phyloP scores from a whole-genome alignment of 176 grass and related monocot species.

The Musa acuminata region DNA sequence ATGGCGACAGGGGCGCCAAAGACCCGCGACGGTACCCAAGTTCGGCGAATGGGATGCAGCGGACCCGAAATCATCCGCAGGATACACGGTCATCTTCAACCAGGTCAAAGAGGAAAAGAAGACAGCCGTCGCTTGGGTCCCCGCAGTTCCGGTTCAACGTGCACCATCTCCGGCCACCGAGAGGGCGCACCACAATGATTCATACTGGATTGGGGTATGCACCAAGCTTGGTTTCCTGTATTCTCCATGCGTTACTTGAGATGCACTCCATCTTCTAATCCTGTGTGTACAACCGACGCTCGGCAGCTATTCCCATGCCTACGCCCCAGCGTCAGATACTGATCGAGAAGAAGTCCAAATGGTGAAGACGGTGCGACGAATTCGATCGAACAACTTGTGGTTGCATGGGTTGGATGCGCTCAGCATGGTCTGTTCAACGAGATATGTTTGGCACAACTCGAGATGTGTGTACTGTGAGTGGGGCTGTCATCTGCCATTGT shows the following conservation, averaged over 20 bases:
- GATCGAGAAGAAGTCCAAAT: neutral
- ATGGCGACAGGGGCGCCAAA: neutral
- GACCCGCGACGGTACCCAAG: constrained; percentile 1
- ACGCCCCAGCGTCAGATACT: neutral
- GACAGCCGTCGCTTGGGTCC: neutral
- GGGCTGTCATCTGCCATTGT: neutral
- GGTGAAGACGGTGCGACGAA: no score
- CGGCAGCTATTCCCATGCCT: neutral
- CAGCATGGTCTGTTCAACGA: neutral
- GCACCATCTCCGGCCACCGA: neutral
- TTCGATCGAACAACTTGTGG: neutral
- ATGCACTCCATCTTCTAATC: neutral
- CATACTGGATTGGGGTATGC: neutral
- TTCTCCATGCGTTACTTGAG: neutral
- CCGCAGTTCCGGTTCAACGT: neutral
- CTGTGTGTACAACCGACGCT: no score
- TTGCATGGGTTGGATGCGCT: neutral
- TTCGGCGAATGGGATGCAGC: constrained; percentile 4
- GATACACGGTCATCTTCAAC: constrained; percentile 17
- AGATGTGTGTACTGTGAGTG: neutral
- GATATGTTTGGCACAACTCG: no score
- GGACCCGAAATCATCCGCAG: neutral
- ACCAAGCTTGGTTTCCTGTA: neutral
- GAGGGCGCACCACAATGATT: neutral
- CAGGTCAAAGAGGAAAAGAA: constrained; percentile 13